Percentiles rank a stretch among this genome's conserved stretches.
phyloP scores from a whole-genome alignment of 306 rosid species.

The Sechiopsis laciniata region DNA sequence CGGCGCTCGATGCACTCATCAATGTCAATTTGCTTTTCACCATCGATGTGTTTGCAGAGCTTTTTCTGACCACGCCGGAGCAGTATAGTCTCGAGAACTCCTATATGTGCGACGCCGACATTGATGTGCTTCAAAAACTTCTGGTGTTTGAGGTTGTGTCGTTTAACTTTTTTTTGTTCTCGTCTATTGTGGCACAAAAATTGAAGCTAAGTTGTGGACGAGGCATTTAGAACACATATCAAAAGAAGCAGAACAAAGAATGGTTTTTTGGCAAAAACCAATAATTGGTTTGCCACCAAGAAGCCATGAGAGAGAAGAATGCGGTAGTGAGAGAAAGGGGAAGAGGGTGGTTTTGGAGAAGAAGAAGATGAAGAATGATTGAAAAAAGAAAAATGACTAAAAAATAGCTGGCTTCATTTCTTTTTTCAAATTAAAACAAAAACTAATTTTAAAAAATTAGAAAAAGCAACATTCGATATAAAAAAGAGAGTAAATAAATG shows the following conservation, averaged over 20 bases:
- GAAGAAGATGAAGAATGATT: no score
- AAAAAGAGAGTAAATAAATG: no score
- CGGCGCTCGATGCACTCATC: conserved; percentile 79
- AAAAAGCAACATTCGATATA: no score
- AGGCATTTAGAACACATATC: conserved; percentile 70
- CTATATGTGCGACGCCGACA: conserved; percentile 57
- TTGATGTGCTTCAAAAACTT: conserved; percentile 60
- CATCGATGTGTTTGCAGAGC: conserved; percentile 86
- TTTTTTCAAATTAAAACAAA: no score
- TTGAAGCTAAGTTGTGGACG: conserved; percentile 68
- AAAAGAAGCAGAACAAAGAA: conserved; percentile 26
- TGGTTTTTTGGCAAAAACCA: no score
- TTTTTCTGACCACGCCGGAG: conserved; percentile 54
- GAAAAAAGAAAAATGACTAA: no score
- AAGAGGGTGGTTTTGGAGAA: no score
- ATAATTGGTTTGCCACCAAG: no score
- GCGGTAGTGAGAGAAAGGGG: no score
- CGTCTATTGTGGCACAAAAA: conserved; percentile 75
- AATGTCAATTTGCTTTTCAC: conserved; percentile 90
- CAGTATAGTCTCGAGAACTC: conserved; percentile 60
- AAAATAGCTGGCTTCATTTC: no score
- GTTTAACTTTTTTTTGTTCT: conserved; percentile 82
- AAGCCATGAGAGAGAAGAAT: no score
- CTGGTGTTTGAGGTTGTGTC: conserved; percentile 81
- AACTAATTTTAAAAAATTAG: no score